Percentiles rank a stretch among this genome's conserved stretches.
These are phyloP conservation scores for Podaxis rugospora DNA, from an alignment of 768 basidiomycete genomes.

Conservation along the genomic window DNA sequence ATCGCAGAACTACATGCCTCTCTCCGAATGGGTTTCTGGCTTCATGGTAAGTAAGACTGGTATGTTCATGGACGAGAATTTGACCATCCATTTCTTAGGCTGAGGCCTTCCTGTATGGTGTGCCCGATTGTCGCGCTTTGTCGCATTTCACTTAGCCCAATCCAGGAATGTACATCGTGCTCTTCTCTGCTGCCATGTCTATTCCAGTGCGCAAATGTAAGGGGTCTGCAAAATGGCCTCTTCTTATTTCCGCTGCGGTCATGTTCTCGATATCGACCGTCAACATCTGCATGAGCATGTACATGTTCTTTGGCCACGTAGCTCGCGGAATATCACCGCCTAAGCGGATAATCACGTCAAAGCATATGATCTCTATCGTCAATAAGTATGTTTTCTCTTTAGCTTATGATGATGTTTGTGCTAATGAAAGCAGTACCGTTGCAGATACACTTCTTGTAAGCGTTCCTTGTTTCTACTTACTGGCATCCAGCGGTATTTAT, in stretches of 20 bases:
- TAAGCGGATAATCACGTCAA: constrained; percentile 21
- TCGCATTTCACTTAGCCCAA: neutral
- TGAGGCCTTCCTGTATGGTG: constrained; percentile 5
- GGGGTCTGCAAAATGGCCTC: constrained; percentile 19
- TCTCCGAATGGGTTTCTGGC: neutral
- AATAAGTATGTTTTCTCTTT: constrained; percentile 28
- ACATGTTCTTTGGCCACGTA: constrained; percentile 22
- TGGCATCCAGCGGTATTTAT: constrained; percentile 27
- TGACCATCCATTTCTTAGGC: neutral
- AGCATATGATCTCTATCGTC: constrained; percentile 31
- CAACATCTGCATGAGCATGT: constrained; percentile 27
- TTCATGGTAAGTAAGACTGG: neutral
- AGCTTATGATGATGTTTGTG: neutral
- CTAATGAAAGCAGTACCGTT: constrained; percentile 5
- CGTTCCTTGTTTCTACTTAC: constrained; percentile 21
- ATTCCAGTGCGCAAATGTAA: constrained; percentile 24
- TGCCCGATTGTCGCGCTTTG: neutral
- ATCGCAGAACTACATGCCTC: neutral
- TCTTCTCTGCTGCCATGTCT: constrained; percentile 29
- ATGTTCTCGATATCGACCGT: constrained; percentile 33
- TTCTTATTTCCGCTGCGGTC: constrained; percentile 24
- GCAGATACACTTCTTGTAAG: constrained; percentile 13
- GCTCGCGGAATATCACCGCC: constrained; percentile 12
- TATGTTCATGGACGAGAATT: neutral
- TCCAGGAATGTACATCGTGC: constrained; percentile 29